Conservation (phyloP, 305 asterid genomes). For the Caryopteris hybrid region DNA sequence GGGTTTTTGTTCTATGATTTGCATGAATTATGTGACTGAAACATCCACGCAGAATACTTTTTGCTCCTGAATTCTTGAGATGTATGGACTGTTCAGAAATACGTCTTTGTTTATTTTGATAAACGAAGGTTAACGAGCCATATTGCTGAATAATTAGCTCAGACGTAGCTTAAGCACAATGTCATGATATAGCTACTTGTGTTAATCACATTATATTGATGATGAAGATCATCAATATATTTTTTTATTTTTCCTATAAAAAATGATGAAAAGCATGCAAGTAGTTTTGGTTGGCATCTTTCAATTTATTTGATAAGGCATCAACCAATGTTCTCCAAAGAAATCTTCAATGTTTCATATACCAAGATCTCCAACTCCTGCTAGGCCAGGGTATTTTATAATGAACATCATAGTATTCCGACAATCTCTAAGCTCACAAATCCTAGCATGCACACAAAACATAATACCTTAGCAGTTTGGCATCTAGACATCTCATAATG, state of each 20-base stretch:
- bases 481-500: neutral
- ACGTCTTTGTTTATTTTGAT: neutral
- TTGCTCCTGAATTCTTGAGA: neutral
- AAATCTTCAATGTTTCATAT: neutral
- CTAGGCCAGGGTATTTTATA: neutral
- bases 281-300: neutral
- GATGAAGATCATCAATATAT: no score
- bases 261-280: neutral
- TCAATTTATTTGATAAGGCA: neutral
- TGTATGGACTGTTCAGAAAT: conserved; percentile 2
- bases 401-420: neutral
- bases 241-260: no score
- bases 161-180: neutral
- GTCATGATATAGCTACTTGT: neutral
- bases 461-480: neutral
- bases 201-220: neutral
- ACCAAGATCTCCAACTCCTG: neutral
- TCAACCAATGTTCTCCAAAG: neutral
- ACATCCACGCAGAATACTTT: neutral
- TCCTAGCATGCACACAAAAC: neutral
- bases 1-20: conserved; percentile 7
- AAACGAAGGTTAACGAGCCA: neutral
- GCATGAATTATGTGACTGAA: neutral
- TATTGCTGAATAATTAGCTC: conserved; percentile 6
- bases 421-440: neutral